Evolutionary conservation across 2,329 filamentous ascomycete species (phyloP), one percentile per base, ranked within the genome.

Genomic region (Daldinia eschscholtzii): DNA sequence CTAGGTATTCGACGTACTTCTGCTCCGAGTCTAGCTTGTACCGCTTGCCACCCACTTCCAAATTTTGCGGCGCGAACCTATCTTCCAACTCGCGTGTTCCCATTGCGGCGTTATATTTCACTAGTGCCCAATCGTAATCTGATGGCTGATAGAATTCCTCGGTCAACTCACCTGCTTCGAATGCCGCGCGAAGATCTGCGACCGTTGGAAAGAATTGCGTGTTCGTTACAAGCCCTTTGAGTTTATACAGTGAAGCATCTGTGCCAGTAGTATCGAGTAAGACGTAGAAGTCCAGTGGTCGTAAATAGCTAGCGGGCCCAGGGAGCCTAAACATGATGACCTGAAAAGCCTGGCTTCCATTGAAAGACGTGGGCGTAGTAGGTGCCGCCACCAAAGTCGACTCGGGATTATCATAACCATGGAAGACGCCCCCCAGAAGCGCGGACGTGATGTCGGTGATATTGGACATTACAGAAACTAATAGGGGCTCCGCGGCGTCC

Each of bases 1-100:
- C 85, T 77, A 87, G 83, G 80, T 83, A 87, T 65, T 83, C 82
- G 39, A 88, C 79, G 68, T 83, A 87, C 57, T 81, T 79, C 64
- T 84, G 74, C 39, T 82, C 75, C 30, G 70, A 62, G 68, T 87
- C 85, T 13, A 87, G 58, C 57, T 76, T 78, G 74, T 82, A 82
- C 1, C 81, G 77, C 68, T 81, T 81, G 35, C 81, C 81, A 2
- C 79, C 79, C 1, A 81, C 67, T 70, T 81, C 80, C 13, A 80
- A 71, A 35, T 72, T 79, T 58, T 80, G 78, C 2, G 81, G 81
- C 2, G 80, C 79, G 3, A 78, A 73, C 4, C 72, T 76, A 4
- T 79, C 73, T 41, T 81, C 79, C 3, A 82, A 73, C 33, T 78
- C 75, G 6, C 80, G 77, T 4, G 60, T 69, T 3, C 75, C 80